These are phyloP conservation scores for Fusarium sp. DNA, from an alignment of 2,329 filamentous ascomycete species.

Conservation along the genomic window DNA sequence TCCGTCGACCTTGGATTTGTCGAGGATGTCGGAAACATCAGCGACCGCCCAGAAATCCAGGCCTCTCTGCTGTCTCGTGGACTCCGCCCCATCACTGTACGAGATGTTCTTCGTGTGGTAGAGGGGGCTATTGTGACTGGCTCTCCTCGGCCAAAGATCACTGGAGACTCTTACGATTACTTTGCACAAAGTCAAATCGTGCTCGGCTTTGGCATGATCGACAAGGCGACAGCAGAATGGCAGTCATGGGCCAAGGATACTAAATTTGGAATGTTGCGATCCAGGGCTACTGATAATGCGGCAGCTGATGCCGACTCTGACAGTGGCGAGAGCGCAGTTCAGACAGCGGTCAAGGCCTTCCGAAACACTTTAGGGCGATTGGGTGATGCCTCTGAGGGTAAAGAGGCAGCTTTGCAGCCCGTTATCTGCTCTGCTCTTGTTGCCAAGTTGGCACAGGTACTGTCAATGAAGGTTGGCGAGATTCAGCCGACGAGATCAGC, in stretches of 20 bases:
- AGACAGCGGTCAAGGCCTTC: conserved; percentile 45
- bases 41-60: conserved; percentile 44
- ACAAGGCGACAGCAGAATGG: conserved; percentile 41
- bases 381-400: conserved; percentile 34
- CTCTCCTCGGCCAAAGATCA: conserved; percentile 19
- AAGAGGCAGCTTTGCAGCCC: conserved; percentile 36
- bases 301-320: conserved; percentile 32
- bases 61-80: conserved; percentile 38
- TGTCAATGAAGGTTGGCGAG: conserved; percentile 44
- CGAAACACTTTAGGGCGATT: conserved; percentile 29
- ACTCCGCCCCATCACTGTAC: conserved; percentile 43
- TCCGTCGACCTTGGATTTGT: conserved; percentile 43
- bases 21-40: conserved; percentile 45
- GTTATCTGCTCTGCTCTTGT: conserved; percentile 42
- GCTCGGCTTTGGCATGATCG: conserved; percentile 45
- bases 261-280: conserved; percentile 41
- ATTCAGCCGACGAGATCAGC: conserved; percentile 42
- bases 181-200: conserved; percentile 42
- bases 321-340: conserved; percentile 40
- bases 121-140: conserved; percentile 43
- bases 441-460: conserved; percentile 42
- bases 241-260: conserved; percentile 46
- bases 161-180: conserved; percentile 31
- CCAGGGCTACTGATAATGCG: conserved; percentile 34
- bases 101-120: conserved; percentile 43